phyloP scores from a whole-genome alignment of 495 filamentous ascomycete genomes.

The Aspergillus steynii region DNA sequence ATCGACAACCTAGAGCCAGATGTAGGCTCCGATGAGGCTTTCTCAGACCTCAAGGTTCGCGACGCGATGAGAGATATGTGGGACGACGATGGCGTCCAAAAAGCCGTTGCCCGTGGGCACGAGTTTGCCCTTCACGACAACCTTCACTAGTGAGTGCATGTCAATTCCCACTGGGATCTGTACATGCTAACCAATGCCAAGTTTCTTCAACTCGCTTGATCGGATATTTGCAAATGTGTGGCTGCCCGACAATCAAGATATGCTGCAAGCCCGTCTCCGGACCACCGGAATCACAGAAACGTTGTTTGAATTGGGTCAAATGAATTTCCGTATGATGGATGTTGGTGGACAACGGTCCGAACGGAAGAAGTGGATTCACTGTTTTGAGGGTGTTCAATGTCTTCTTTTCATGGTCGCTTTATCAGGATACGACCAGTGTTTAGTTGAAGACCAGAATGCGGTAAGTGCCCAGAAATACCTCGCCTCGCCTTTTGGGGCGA shows the following conservation, averaged over 20 bases:
- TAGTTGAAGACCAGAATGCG: constrained; percentile 96
- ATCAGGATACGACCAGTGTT: constrained; percentile 94
- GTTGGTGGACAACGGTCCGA: constrained; percentile 97
- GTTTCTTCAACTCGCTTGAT: constrained; percentile 90
- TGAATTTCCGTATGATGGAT: constrained; percentile 99
- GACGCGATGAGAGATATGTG: constrained; percentile 82
- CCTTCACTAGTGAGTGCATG: constrained; percentile 75
- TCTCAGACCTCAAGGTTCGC: constrained; percentile 64
- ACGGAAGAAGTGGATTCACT: constrained; percentile 99
- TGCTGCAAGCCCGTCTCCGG: constrained; percentile 85
- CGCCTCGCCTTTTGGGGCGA: background rate
- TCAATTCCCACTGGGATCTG: background rate
- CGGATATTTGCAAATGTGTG: constrained; percentile 85
- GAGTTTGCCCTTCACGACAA: constrained; percentile 98
- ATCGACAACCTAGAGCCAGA: constrained; percentile 61
- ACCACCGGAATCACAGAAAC: constrained; percentile 98
- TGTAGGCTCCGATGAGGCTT: constrained; percentile 71
- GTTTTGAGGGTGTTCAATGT: constrained; percentile 95
- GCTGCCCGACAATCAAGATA: constrained; percentile 94
- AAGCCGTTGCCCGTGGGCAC: constrained; percentile 84
- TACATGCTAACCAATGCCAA: constrained; percentile 36
- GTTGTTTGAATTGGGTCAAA: constrained; percentile 87
- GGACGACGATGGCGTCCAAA: constrained; percentile 79
- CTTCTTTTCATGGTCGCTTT: constrained; percentile 94
- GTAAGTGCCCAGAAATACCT: constrained; percentile 53